phyloP scores from a whole-genome alignment of 2,329 filamentous ascomycete species.

The Colletotrichum spaethianum region DNA sequence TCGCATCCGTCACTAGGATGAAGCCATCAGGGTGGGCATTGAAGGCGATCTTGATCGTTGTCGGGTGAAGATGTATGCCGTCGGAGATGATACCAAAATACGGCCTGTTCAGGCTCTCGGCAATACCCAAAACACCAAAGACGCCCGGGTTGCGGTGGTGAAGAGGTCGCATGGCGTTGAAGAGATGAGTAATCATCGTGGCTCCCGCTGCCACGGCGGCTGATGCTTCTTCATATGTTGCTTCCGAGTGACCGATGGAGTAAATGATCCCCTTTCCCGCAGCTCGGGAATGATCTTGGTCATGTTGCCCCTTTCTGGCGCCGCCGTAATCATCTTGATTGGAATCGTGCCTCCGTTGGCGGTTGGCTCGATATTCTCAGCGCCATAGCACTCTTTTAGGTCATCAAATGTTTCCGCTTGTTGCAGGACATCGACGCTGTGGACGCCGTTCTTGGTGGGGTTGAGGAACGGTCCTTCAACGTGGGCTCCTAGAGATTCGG shows the following conservation, averaged over 20 bases:
- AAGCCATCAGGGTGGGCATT: slow-evolving; percentile 88
- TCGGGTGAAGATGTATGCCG: slow-evolving; percentile 90
- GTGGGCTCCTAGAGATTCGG: slow-evolving; percentile 91
- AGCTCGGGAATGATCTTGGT: slow-evolving; percentile 77
- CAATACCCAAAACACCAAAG: slow-evolving; percentile 85
- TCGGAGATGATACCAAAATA: slow-evolving; percentile 93
- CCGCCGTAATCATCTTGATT: slow-evolving; percentile 88
- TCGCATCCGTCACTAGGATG: slow-evolving; percentile 92
- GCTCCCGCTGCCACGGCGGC: slow-evolving; percentile 80
- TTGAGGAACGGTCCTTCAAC: slow-evolving; percentile 92
- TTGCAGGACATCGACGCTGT: slow-evolving; percentile 81
- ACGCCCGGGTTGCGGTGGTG: slow-evolving; percentile 93
- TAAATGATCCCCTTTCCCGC: slow-evolving; percentile 77
- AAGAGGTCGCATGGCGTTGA: slow-evolving; percentile 93
- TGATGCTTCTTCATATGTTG: slow-evolving; percentile 86
- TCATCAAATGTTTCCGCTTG: slow-evolving; percentile 75
- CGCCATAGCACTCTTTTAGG: slow-evolving; percentile 80
- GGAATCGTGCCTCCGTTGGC: slow-evolving; percentile 52
- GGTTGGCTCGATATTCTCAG: slow-evolving; percentile 70
- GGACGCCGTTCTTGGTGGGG: slow-evolving; percentile 87
- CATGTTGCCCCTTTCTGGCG: slow-evolving; percentile 85
- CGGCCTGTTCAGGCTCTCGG: slow-evolving; percentile 71
- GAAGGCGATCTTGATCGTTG: slow-evolving; percentile 90
- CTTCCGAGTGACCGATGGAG: slow-evolving; percentile 89
- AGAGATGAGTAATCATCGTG: slow-evolving; percentile 92